Base-by-base conservation (phyloP, 106 monocot genomes). In the Hemerocallis citrina region DNA sequence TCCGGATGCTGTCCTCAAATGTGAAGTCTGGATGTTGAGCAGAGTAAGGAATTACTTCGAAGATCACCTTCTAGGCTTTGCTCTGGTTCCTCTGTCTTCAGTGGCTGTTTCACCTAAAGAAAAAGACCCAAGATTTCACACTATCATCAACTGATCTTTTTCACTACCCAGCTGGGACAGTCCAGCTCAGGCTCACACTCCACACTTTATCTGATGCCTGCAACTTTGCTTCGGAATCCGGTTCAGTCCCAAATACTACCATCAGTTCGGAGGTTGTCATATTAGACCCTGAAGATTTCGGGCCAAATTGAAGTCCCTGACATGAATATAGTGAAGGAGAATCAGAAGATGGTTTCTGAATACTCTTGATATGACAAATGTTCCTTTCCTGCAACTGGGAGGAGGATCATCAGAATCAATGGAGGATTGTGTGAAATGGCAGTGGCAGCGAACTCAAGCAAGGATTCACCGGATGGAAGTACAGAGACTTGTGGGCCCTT, bases 21-120 rank as follows among this genome's bases (percentile, higher is more conserved):
- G 80, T 35, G 85, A 86, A 72, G 69, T 86, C 6, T 86, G 81
- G 81, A 81, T 86, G 85, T 61, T 77, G 35, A 81, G 85, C 62
- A 57, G 85, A 23, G 85, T 72, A 20, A 62, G 59, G 22, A 67
- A 68, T 41, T 72, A 55, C 54, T 68, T 86, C 21, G 85, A 81
- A 20, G 85, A 86, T 59, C 85, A 86, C 55, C 81, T 86, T 30
- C 85, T 86, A n/a, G 85, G 85, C 2, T 86, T 86, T 71, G 61
- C 85, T 16, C 76, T 86, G 35, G 77, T 86, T 21, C 85, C 85
- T 6, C 45, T 81, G 22, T 68, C 77, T 16, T 40, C 54, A 2
- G 54, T 81, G 21, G 57, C 36, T 0, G 34, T 17, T 7, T 56
- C 67, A 11, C 31, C 27, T 3, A 34, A 35, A 38, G 31, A 62